phyloP scores from a whole-genome alignment of 2,329 filamentous ascomycete genomes.

The Teratosphaeria zuluensis region DNA sequence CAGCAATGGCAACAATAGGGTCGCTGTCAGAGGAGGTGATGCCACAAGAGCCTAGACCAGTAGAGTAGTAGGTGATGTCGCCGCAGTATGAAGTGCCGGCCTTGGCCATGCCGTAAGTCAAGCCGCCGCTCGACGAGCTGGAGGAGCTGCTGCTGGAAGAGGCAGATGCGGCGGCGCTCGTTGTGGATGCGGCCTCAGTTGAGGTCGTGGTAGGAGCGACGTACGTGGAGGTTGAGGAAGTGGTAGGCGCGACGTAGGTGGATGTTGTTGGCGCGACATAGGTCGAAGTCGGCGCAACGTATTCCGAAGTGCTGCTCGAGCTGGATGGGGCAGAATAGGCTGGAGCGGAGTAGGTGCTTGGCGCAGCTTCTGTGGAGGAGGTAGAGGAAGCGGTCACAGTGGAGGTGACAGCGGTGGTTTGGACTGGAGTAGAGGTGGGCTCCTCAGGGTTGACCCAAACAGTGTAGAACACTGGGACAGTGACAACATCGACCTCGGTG shows the following conservation, averaged over 20 bases:
- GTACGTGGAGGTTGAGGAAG: slow-evolving; percentile 7
- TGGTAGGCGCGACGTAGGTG: slow-evolving; percentile 16
- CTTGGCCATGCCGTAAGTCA: slow-evolving; percentile 17
- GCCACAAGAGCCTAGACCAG: slow-evolving; percentile 62
- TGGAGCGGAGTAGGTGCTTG: neutral
- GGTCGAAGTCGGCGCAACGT: slow-evolving; percentile 18
- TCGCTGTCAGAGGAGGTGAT: slow-evolving; percentile 46
- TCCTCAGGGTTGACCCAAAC: slow-evolving; percentile 34
- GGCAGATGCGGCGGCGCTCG: slow-evolving; percentile 3
- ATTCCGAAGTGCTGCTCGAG: slow-evolving; percentile 13
- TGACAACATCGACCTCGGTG: slow-evolving; percentile 38
- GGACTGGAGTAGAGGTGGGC: slow-evolving; percentile 11
- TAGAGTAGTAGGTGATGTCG: slow-evolving; percentile 64
- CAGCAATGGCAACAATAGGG: slow-evolving; percentile 60
- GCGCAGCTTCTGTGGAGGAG: neutral
- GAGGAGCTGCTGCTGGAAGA: slow-evolving; percentile 9
- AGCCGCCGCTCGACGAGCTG: slow-evolving; percentile 11
- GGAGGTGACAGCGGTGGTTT: slow-evolving; percentile 3
- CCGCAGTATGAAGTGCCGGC: slow-evolving; percentile 40
- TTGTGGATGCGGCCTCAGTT: slow-evolving; percentile 11
- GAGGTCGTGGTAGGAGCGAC: slow-evolving; percentile 7
- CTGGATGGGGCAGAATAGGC: slow-evolving; percentile 15
- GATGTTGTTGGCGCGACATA: slow-evolving; percentile 11
- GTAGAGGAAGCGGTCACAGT: slow-evolving; percentile 10
- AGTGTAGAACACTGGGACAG: slow-evolving; percentile 39